A percentile compares a stretch with the other conserved stretches of the same genome.
phyloP scores from a whole-genome alignment of 495 filamentous ascomycete species.

The Penicillium soppii region DNA sequence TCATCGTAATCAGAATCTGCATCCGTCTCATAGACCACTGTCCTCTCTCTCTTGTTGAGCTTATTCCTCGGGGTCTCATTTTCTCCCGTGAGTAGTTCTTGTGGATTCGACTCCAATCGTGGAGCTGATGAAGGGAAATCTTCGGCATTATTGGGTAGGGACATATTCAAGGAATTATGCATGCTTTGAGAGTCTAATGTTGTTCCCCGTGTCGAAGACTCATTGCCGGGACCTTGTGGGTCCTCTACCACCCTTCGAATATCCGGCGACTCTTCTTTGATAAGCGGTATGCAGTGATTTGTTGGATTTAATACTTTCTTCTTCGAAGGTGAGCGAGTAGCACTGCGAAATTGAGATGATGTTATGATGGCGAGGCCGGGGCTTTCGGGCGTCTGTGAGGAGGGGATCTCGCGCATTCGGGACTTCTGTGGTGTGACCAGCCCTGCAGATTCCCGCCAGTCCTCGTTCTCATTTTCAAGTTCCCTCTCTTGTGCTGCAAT shows the following conservation, averaged over 20 bases:
- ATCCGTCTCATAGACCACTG: conserved; percentile 47
- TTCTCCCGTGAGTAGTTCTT: background rate
- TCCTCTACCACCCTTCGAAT: conserved; percentile 1
- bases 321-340: conserved; percentile 32
- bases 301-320: conserved; percentile 1
- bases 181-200: conserved; percentile 1
- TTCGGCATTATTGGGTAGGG: background rate
- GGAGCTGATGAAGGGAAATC: conserved; percentile 1
- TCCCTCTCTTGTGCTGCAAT: conserved; percentile 11
- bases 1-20: conserved; percentile 40
- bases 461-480: background rate
- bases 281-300: background rate
- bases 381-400: conserved; percentile 48
- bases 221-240: conserved; percentile 3
- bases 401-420: conserved; percentile 39
- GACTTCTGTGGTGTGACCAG: conserved; percentile 37
- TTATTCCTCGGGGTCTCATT: background rate
- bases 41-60: conserved; percentile 24
- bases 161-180: conserved; percentile 1
- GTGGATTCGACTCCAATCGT: background rate
- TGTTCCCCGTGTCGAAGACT: conserved; percentile 1
- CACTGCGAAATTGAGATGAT: conserved; percentile 38
- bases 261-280: conserved; percentile 28
- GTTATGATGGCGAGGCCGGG: conserved; percentile 40
- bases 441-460: background rate